These are phyloP conservation scores for Tuber calosporum DNA, from an alignment of 495 filamentous ascomycete genomes.

Conservation along the genomic window DNA sequence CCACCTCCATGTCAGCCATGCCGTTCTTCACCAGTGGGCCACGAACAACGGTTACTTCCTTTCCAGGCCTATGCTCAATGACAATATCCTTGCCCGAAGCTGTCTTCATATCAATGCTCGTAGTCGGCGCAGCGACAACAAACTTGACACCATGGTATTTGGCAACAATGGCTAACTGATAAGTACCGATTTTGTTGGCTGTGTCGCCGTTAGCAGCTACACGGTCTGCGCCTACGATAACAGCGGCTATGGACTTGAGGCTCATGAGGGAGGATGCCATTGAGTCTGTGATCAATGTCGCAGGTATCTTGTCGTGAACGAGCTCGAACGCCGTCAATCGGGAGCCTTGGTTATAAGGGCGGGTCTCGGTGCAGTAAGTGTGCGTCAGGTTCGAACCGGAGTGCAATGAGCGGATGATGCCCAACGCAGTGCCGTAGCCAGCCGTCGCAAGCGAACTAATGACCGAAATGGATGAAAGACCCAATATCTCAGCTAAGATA, in stretches of 20 bases:
- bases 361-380: slow-evolving; percentile 92
- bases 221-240: slow-evolving; percentile 90
- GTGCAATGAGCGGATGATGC: slow-evolving; percentile 82
- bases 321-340: slow-evolving; percentile 93
- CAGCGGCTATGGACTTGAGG: slow-evolving; percentile 62
- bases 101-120: slow-evolving; percentile 83
- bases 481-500: neutral
- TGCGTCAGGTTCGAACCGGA: slow-evolving; percentile 57
- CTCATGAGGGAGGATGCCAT: slow-evolving; percentile 82
- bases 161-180: slow-evolving; percentile 77
- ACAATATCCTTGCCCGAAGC: slow-evolving; percentile 65
- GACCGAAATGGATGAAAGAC: slow-evolving; percentile 5
- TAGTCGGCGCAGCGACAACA: slow-evolving; percentile 86
- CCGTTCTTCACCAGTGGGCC: slow-evolving; percentile 57
- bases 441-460: slow-evolving; percentile 82
- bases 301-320: slow-evolving; percentile 84
- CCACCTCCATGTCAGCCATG: slow-evolving; percentile 44
- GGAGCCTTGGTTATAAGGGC: slow-evolving; percentile 96
- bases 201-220: slow-evolving; percentile 96
- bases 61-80: slow-evolving; percentile 75
- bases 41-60: slow-evolving; percentile 72
- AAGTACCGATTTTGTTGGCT: slow-evolving; percentile 98
- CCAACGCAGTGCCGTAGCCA: slow-evolving; percentile 90
- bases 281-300: slow-evolving; percentile 88
- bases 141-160: slow-evolving; percentile 85